A percentile compares a stretch with the other conserved stretches of the same genome.
phyloP scores from a whole-genome alignment of 306 rosid genomes.

The Inga oerstediana region DNA sequence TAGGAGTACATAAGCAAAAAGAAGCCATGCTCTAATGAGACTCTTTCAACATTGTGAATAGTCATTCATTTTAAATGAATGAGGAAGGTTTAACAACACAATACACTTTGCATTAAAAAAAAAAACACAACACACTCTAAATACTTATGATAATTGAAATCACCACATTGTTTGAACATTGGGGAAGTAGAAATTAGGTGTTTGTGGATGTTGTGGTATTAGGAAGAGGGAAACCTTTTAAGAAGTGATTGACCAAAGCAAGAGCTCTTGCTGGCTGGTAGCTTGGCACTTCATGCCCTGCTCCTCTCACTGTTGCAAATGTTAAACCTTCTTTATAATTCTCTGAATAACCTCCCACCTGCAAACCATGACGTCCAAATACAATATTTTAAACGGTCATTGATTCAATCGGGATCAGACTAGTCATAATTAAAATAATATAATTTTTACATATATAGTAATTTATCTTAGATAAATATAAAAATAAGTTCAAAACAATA shows the following conservation, averaged over 20 bases:
- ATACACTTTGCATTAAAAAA: too few relatives aligned
- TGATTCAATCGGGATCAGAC: too few relatives aligned
- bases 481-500: too few relatives aligned
- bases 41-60: not conserved
- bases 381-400: too few relatives aligned
- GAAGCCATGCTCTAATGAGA: not conserved
- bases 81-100: not conserved
- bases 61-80: not conserved
- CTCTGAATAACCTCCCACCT: constrained; percentile 78
- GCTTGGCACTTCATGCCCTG: constrained; percentile 92
- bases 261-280: constrained; percentile 77
- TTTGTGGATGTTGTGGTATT: constrained; percentile 3
- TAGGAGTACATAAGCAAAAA: not conserved
- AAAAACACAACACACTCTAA: too few relatives aligned
- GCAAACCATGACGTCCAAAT: not conserved
- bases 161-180: not conserved
- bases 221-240: constrained; percentile 63
- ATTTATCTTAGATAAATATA: too few relatives aligned
- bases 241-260: constrained; percentile 67
- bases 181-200: not conserved
- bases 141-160: not conserved
- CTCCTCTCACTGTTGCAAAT: constrained; percentile 75
- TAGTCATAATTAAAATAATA: too few relatives aligned
- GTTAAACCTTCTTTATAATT: constrained; percentile 63
- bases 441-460: not conserved